Evolutionary conservation across 345 rosid species (phyloP), one percentile per base, ranked within the genome.

Genomic region (Citrus hindsii): DNA sequence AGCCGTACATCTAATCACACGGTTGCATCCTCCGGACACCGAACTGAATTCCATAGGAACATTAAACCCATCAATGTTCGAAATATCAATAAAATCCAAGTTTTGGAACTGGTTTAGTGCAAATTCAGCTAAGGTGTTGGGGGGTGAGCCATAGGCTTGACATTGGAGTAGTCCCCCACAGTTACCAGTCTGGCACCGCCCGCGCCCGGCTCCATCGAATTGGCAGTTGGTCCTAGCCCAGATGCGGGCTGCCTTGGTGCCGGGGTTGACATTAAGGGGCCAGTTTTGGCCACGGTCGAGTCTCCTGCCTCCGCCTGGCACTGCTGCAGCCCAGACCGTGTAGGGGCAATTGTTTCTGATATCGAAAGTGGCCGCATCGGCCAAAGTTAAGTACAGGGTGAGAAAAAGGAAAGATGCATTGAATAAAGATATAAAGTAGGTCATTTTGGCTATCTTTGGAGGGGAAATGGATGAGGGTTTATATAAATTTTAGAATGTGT

Each of bases 11-110:
- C 12, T 60, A 22, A 73, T 76, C 25, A 59, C 82, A 1, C 80
- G 80, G 3, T 13, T 73, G 66, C 85, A 84, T 0, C 73, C 60
- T 3, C 73, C 33, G 0, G 85, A 77, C 2, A 73, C 75, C n/a
- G 87, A 68, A 66, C 83, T 69, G 74, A 86, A 86, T 28, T 78
- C 81, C 84, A 84, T 84, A 0, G 81, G 85, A 51, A 86, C 81
- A 9, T 86, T 86, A 35, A 84, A 86, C 18, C 85, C 89, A 21
- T 84, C 84, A 6, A 86, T 71, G 9, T 59, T 62, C 1, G 88
- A 86, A 4, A 86, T 83, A 63, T 84, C 87, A 3, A 86, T 40
- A 51, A 35, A 85, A 71, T 85, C 86, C 25, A 59, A 51, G 72
- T 72, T 68, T 40, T 27, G 27, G 19, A 1, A 81, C 22, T 81